A percentile compares a stretch with the other conserved stretches of the same genome.
These are phyloP conservation scores for Trichoderma sp. DNA, from an alignment of 2,329 filamentous ascomycete genomes.

Conservation along the genomic window DNA sequence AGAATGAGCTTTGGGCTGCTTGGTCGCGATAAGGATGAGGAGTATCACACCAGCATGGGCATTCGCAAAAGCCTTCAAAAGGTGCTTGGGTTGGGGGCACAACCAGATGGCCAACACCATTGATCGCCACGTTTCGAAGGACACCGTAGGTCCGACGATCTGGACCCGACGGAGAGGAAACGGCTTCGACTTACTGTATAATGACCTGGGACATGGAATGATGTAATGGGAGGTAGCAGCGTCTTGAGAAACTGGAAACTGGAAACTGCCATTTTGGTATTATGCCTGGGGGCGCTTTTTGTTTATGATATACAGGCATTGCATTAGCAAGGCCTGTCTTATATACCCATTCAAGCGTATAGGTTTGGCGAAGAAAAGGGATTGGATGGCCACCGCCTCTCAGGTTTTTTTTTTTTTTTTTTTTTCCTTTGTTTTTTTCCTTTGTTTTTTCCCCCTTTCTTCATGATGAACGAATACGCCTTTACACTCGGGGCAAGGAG, in stretches of 20 bases:
- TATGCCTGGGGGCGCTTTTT: conserved; percentile 16
- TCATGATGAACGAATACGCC: background rate
- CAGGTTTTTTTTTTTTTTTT: background rate
- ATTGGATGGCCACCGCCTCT: background rate
- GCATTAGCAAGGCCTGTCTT: conserved; percentile 17
- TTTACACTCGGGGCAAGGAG: background rate
- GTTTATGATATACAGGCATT: conserved; percentile 10
- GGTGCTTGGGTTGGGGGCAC: conserved; percentile 41
- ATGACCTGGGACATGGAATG: background rate
- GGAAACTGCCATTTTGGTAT: background rate
- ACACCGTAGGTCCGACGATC: background rate
- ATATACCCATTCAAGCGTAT: conserved; percentile 25
- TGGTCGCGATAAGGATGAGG: conserved; percentile 39
- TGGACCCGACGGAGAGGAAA: background rate
- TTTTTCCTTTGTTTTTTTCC: background rate
- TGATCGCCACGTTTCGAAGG: background rate
- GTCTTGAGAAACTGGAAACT: conserved; percentile 10
- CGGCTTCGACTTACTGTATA: background rate
- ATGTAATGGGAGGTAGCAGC: background rate
- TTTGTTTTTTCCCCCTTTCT: background rate
- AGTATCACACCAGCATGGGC: conserved; percentile 35
- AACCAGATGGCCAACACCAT: conserved; percentile 19
- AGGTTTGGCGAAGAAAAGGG: conserved; percentile 6
- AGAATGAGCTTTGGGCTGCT: conserved; percentile 49
- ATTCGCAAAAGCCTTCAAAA: conserved; percentile 47